A percentile compares a stretch with the other conserved stretches of the same genome.
Conservation (phyloP, 441 rosid genomes). For the Geranium incanum region DNA sequence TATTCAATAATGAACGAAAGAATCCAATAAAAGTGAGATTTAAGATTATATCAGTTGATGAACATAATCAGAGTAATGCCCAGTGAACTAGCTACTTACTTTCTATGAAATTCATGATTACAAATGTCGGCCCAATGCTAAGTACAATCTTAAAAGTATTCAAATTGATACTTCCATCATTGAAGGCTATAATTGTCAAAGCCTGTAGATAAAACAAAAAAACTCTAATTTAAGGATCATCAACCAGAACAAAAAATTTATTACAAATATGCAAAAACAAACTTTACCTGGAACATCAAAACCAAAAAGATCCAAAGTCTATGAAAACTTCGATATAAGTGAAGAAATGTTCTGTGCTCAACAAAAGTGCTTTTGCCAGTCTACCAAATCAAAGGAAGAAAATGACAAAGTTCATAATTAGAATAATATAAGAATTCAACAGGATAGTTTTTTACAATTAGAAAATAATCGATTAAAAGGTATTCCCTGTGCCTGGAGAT, state of each 20-base stretch:
- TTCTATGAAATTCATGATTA: conserved; percentile 84
- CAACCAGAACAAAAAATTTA: conserved; percentile 9
- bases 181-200: conserved; percentile 88
- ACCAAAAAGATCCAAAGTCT: conserved; percentile 96
- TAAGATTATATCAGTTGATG: conserved; percentile 10
- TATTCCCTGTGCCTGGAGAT: not conserved
- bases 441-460: not conserved
- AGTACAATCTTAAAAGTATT: conserved; percentile 75
- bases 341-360: conserved; percentile 98
- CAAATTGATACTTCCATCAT: conserved; percentile 47
- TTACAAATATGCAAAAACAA: conserved; percentile 17
- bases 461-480: not conserved
- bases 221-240: conserved; percentile 18
- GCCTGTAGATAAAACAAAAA: conserved; percentile 41
- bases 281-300: conserved; percentile 89
- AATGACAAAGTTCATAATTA: not conserved
- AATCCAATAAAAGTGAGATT: conserved; percentile 13
- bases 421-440: conserved; percentile 7
- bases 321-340: conserved; percentile 90
- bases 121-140: conserved; percentile 85
- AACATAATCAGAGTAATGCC: conserved; percentile 17
- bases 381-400: conserved; percentile 34
- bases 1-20: conserved; percentile 17
- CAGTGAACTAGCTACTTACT: conserved; percentile 38
- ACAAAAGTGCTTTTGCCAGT: conserved; percentile 96